Evolutionary conservation across 129 eudicot genomes (phyloP).

Genomic region (Flaveria sonorensis): DNA sequence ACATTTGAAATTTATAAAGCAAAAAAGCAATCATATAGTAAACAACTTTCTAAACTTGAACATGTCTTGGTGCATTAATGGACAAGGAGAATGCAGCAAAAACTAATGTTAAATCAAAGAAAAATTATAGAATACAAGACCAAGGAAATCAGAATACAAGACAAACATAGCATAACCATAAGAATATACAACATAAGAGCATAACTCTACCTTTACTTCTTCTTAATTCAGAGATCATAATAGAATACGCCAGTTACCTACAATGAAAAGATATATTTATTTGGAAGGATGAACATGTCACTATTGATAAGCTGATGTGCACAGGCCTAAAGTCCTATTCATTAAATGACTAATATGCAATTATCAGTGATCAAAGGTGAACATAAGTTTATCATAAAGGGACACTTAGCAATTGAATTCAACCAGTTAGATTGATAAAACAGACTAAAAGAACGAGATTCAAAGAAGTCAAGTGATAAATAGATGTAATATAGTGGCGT

Average conservation of each 20-base stretch:
- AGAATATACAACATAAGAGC: conserved; percentile 50
- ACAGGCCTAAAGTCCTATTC: conserved; percentile 38
- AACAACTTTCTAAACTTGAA: conserved; percentile 11
- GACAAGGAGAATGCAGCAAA: neutral
- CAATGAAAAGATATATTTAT: conserved; percentile 89
- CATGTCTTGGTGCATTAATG: neutral
- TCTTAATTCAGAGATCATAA: conserved; percentile 98
- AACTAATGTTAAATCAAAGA: neutral
- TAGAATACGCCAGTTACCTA: conserved; percentile 96
- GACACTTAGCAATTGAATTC: neutral
- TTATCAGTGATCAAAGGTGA: neutral
- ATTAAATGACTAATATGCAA: conserved; percentile 15
- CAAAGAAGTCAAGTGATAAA: conserved; percentile 17
- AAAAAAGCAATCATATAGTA: conserved; percentile 5
- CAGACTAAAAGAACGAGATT: no score
- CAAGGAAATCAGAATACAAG: conserved; percentile 19
- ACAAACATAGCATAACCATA: conserved; percentile 24
- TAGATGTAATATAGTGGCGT: neutral
- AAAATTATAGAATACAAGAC: conserved; percentile 1
- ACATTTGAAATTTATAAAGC: neutral
- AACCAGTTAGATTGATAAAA: neutral
- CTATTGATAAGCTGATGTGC: conserved; percentile 49
- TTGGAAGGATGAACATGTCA: conserved; percentile 70
- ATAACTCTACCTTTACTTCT: conserved; percentile 97
- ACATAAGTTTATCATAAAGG: neutral